These are phyloP conservation scores for Gymnopus androsaceus DNA, from an alignment of 1,284 basidiomycete species.

Conservation along the genomic window DNA sequence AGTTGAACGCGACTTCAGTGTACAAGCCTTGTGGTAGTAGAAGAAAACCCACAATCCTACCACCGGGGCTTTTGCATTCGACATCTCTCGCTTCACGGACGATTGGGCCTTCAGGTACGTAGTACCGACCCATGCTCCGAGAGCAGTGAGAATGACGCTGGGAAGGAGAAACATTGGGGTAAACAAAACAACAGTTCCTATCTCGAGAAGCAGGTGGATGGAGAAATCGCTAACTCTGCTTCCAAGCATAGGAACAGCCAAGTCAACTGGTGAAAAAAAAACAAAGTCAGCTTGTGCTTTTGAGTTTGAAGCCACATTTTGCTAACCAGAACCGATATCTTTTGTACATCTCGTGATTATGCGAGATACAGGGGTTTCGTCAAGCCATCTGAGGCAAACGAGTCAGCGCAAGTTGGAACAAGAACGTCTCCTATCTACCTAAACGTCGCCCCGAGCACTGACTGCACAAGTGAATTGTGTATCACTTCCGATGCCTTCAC, in stretches of 20 bases:
- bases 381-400: conserved; percentile 41
- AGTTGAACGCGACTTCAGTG: not conserved
- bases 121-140: conserved; percentile 29
- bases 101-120: conserved; percentile 74
- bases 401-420: not conserved
- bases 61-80: conserved; percentile 66
- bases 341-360: conserved; percentile 53
- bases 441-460: conserved; percentile 58
- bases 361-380: conserved; percentile 50
- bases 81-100: conserved; percentile 77
- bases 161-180: conserved; percentile 41
- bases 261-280: conserved; percentile 33
- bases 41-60: conserved; percentile 51
- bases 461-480: conserved; percentile 56
- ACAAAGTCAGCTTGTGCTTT: not conserved
- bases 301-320: too few species aligned
- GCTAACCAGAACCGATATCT: conserved; percentile 20
- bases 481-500: conserved; percentile 58
- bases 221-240: conserved; percentile 48
- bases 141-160: conserved; percentile 40
- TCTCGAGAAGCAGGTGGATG: conserved; percentile 45
- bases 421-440: conserved; percentile 29
- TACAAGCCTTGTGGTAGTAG: not conserved
- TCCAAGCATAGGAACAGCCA: conserved; percentile 1
- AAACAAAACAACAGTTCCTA: conserved; percentile 42